Base-by-base conservation (phyloP, 345 rosid species). In the Populus deltoides region DNA sequence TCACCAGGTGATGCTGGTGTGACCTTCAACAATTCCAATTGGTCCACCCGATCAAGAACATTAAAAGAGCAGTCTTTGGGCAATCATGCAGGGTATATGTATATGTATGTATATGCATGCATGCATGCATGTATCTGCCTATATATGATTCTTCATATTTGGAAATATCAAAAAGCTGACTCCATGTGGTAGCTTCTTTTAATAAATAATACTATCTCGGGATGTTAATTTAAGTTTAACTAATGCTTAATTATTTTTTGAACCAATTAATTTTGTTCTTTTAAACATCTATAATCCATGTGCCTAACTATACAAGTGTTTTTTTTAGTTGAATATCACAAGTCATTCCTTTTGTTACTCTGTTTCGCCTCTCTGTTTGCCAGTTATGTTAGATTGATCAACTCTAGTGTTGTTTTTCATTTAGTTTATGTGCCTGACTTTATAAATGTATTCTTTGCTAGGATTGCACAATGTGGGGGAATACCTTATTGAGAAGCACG, bases 101-200 rank as follows among this genome's bases (percentile, higher is more conserved):
- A 78, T 74, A 77, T 65, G 70, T 15, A 57, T 49, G 86, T 80
- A 77, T 68, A 77, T 68, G 81, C 78, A 85, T 81, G 88, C 75
- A 81, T 33, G 36, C 36, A 33, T 33, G 36, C 36, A 33, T 33
- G 36, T 33, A 33, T 33, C 6, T 33, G 36, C 35, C 35, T 33
- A 3, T 33, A 33, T 33, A 89, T 90, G 90, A 89, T 91, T 84
- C 78, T 77, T 82, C 70, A 80, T 73, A 74, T 85, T 55, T 83
- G 85, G 88, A 81, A 89, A 83, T 76, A 74, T 79, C 51, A 77
- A 81, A 88, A 85, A 82, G 85, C 83, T 88, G 86, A 75, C 77
- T 79, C 89, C 92, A 84, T 88, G 89, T 85, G 81, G 22, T 75
- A n/a, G 61, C 66, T 57, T 22, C 11, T 39, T 38, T 20, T 3